Percentiles rank a stretch among this genome's conserved stretches.
Conservation (phyloP, 2,329 filamentous ascomycete species). For the Phyllosticta ampelicida region DNA sequence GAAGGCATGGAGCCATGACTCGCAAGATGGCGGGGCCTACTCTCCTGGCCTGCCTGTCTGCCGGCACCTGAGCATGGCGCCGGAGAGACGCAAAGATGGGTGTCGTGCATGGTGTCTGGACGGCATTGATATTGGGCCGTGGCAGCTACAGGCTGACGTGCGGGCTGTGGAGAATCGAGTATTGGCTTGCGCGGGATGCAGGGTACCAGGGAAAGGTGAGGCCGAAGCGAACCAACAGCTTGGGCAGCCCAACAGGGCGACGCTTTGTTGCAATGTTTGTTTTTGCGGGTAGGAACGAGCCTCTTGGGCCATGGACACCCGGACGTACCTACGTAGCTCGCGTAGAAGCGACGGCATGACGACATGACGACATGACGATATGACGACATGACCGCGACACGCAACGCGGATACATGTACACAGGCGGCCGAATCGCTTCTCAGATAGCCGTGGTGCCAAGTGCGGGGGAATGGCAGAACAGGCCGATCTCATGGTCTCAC, state of each 20-base stretch:
- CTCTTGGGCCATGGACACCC: too few relatives aligned
- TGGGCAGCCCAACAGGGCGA: neutral
- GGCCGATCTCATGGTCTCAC: neutral
- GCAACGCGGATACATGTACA: too few relatives aligned
- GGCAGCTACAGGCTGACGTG: neutral
- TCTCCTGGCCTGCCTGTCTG: too few relatives aligned
- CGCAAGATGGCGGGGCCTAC: neutral
- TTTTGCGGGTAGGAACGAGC: neutral
- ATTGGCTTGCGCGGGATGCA: neutral
- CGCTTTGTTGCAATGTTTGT: neutral
- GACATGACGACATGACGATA: too few relatives aligned
- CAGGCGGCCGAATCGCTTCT: too few relatives aligned
- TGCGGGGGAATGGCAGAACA: neutral
- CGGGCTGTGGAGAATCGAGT: neutral
- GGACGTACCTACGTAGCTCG: too few relatives aligned
- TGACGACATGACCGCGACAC: too few relatives aligned
- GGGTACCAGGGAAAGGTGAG: too few relatives aligned
- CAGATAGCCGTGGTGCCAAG: too few relatives aligned
- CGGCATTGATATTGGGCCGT: neutral
- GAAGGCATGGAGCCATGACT: neutral
- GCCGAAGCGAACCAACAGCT: too few relatives aligned
- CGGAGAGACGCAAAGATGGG: neutral
- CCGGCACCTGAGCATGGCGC: neutral
- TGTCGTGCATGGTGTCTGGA: neutral
- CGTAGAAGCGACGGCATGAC: too few relatives aligned